phyloP scores from a whole-genome alignment of 2,329 filamentous ascomycete species.

The Phyllachora maydis region DNA sequence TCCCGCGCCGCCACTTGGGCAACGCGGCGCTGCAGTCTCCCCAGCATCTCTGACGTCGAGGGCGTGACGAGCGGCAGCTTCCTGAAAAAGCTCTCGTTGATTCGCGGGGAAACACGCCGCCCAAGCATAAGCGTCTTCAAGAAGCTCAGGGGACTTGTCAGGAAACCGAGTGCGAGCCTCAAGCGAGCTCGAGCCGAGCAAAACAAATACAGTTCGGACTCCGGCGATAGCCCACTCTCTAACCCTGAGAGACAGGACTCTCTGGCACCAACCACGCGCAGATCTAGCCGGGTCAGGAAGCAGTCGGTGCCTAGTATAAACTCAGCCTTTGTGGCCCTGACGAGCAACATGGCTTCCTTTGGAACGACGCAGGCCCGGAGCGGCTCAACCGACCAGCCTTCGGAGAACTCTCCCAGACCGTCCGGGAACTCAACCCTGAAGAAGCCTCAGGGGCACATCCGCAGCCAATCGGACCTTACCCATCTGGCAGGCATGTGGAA shows the following conservation, averaged over 20 bases:
- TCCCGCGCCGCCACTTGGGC: conserved; percentile 50
- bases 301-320: conserved; percentile 34
- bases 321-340: conserved; percentile 34
- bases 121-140: conserved; percentile 35
- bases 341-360: conserved; percentile 30
- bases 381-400: conserved; percentile 35
- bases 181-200: conserved; percentile 25
- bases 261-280: conserved; percentile 28
- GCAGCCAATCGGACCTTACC: conserved; percentile 32
- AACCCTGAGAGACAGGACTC: conserved; percentile 20
- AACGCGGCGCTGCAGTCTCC: conserved; percentile 43
- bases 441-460: conserved; percentile 28
- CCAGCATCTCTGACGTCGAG: conserved; percentile 36
- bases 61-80: conserved; percentile 38
- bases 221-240: no score
- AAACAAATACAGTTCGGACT: conserved; percentile 12
- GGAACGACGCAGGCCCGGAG: conserved; percentile 34
- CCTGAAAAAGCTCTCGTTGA: conserved; percentile 39
- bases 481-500: conserved; percentile 29
- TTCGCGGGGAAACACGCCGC: conserved; percentile 22
- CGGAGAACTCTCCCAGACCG: conserved; percentile 31
- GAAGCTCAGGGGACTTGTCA: conserved; percentile 25
- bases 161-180: conserved; percentile 23
- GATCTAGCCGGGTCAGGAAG: conserved; percentile 28
- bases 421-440: conserved; percentile 22